Conservation (phyloP, 768 basidiomycete species). For the Leccinum variicolor region DNA sequence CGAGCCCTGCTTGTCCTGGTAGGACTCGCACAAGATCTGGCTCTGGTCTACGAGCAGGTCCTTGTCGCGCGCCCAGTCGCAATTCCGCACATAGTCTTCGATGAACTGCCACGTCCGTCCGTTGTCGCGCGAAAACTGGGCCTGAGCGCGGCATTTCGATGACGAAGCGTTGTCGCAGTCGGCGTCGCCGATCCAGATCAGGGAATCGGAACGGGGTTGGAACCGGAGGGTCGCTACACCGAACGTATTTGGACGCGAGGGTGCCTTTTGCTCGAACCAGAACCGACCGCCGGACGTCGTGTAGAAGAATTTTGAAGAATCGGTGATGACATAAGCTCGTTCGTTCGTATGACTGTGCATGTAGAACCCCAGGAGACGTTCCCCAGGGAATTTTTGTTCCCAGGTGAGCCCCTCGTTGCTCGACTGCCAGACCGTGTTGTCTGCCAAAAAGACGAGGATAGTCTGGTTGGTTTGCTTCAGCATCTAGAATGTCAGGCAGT, state of each 20-base stretch:
- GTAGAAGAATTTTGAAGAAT: constrained; percentile 57
- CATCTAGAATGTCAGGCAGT: not conserved
- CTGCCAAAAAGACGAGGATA: constrained; percentile 74
- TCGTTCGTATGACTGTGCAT: constrained; percentile 78
- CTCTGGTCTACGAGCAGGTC: constrained; percentile 76
- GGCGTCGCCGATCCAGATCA: constrained; percentile 85
- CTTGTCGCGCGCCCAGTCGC: constrained; percentile 86
- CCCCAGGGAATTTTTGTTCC: constrained; percentile 57
- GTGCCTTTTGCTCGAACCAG: constrained; percentile 58
- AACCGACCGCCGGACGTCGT: constrained; percentile 78
- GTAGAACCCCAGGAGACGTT: constrained; percentile 78
- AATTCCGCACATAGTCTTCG: constrained; percentile 86
- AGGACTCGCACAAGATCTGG: constrained; percentile 93
- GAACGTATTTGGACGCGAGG: constrained; percentile 76
- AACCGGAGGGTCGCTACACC: constrained; percentile 76
- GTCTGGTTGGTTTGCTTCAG: constrained; percentile 44
- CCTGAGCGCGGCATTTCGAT: constrained; percentile 67
- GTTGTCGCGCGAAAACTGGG: constrained; percentile 72
- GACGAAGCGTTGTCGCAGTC: constrained; percentile 49
- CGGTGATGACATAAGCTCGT: constrained; percentile 89
- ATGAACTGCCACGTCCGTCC: constrained; percentile 74
- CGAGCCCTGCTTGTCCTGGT: constrained; percentile 72
- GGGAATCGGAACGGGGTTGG: constrained; percentile 78
- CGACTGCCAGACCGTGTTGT: constrained; percentile 88
- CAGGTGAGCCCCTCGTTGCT: constrained; percentile 94